phyloP scores from a whole-genome alignment of 495 filamentous ascomycete genomes.

The Alectoria sarmentosa region DNA sequence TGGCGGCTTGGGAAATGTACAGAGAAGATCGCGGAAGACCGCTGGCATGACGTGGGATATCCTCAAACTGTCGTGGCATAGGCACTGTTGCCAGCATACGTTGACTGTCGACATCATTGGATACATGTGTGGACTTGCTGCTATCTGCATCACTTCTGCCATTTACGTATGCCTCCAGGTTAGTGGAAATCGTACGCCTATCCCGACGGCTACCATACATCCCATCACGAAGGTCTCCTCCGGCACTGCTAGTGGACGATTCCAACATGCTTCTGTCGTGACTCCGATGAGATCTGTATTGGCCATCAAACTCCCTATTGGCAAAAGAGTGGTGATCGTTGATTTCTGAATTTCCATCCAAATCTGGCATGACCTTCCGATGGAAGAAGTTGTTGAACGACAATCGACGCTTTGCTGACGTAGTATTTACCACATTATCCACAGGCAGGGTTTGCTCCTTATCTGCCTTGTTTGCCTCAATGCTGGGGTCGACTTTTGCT shows the following conservation, averaged over 20 bases:
- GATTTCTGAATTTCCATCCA: background rate
- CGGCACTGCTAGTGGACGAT: background rate
- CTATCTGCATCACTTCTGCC: background rate
- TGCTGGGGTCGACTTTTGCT: background rate
- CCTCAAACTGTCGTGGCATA: background rate
- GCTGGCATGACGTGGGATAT: constrained; percentile 9
- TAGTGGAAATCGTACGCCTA: constrained; percentile 16
- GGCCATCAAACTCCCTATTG: constrained; percentile 16
- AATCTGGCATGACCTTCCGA: background rate
- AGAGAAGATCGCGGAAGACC: constrained; percentile 23
- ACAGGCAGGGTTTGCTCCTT: background rate
- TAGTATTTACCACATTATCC: background rate
- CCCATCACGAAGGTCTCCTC: constrained; percentile 5
- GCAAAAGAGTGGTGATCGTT: constrained; percentile 1
- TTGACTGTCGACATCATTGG: background rate
- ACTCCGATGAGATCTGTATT: constrained; percentile 7
- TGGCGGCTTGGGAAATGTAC: constrained; percentile 21
- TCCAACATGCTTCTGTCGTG: constrained; percentile 3
- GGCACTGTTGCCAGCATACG: background rate
- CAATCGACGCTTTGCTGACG: constrained; percentile 11
- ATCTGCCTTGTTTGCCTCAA: background rate
- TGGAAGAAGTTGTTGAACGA: constrained; percentile 15
- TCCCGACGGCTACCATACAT: constrained; percentile 15
- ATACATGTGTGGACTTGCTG: background rate
- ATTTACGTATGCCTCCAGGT: constrained; percentile 4